These are phyloP conservation scores for Barnettozyma populi DNA, from an alignment of 805 yeast species.

Conservation along the genomic window DNA sequence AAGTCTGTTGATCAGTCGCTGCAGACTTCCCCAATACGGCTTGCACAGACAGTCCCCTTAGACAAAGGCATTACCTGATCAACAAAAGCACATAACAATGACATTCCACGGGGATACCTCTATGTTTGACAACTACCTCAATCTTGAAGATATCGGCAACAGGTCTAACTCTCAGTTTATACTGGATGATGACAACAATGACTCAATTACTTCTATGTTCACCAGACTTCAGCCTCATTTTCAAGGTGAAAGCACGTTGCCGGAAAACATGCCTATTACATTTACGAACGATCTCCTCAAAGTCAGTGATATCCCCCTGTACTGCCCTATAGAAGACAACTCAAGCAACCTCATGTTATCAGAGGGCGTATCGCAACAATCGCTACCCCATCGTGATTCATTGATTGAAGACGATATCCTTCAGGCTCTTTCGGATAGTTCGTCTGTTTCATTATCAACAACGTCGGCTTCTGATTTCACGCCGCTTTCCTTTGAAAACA, in stretches of 20 bases:
- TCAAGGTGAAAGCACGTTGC: background rate
- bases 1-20: background rate
- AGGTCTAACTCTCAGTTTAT: background rate
- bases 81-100: background rate
- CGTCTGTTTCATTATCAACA: background rate
- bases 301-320: background rate
- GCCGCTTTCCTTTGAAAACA: background rate
- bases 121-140: background rate
- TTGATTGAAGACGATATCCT: background rate
- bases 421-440: background rate
- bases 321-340: background rate
- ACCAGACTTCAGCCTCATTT: background rate
- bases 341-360: background rate
- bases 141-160: background rate
- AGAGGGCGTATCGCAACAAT: background rate
- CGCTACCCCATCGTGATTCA: background rate
- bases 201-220: background rate
- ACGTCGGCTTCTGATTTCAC: background rate
- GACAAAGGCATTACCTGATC: background rate
- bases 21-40: too few relatives aligned
- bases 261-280: background rate
- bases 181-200: background rate
- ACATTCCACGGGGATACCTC: background rate
- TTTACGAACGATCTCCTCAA: background rate
- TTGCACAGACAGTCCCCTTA: background rate